Evolutionary conservation across 2,329 filamentous ascomycete genomes (phyloP).

Genomic region (Corniculantispora saksenae): DNA sequence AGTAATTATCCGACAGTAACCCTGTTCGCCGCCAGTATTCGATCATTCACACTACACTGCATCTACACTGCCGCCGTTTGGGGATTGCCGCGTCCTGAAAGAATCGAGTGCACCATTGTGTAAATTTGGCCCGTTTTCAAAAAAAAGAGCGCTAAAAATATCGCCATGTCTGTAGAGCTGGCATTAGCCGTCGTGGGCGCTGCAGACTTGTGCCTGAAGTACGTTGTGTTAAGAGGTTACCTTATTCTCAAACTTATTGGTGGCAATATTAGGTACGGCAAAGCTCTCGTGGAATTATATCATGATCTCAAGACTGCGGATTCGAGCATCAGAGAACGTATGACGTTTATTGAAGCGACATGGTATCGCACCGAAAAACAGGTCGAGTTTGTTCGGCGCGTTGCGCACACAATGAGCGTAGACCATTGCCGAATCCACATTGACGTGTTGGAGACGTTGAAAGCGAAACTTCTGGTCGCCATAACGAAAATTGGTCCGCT

Average conservation of each 20-base stretch:
- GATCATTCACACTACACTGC: too few species aligned
- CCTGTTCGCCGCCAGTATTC: too few species aligned
- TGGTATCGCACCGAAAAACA: neutral
- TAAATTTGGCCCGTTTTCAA: neutral
- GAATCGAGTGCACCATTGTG: neutral
- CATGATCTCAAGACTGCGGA: neutral
- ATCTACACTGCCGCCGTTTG: too few species aligned
- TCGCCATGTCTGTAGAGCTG: neutral
- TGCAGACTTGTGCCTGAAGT: neutral
- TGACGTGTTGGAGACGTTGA: neutral
- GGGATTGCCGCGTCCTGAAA: too few species aligned
- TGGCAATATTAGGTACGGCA: neutral
- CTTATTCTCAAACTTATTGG: too few species aligned
- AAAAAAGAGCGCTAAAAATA: neutral
- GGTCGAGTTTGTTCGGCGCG: neutral
- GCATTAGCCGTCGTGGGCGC: neutral
- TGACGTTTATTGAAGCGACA: neutral
- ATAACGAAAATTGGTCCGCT: conserved; percentile 39
- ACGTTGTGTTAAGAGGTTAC: neutral
- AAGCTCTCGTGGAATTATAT: neutral
- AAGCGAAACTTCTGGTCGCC: neutral
- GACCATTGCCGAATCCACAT: neutral
- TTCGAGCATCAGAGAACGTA: too few species aligned
- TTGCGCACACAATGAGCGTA: neutral
- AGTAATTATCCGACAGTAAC: too few species aligned